Evolutionary conservation across 2,329 filamentous ascomycete genomes (phyloP).

Genomic region (Sarocladium kiliense): DNA sequence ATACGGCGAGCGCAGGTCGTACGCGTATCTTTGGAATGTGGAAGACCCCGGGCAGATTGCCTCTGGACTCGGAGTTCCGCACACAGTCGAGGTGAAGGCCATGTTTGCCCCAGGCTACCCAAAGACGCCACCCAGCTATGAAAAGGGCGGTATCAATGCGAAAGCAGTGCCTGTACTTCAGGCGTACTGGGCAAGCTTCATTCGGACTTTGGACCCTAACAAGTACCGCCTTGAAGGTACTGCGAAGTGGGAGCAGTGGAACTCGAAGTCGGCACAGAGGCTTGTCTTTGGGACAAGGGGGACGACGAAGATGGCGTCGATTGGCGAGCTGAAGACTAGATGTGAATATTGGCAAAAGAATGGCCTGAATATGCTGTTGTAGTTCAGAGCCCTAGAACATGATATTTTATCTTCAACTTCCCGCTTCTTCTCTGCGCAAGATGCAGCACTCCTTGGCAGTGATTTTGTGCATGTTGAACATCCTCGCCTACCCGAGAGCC

Average conservation of each 20-base stretch:
- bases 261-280: conserved; percentile 20
- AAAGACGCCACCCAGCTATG: conserved; percentile 52
- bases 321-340: conserved; percentile 19
- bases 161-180: conserved; percentile 57
- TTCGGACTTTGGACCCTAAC: conserved; percentile 63
- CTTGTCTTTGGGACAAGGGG: conserved; percentile 35
- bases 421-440: no score
- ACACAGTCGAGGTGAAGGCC: conserved; percentile 61
- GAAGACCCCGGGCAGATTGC: conserved; percentile 48
- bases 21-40: conserved; percentile 68
- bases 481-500: no score
- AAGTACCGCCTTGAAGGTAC: conserved; percentile 23
- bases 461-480: no score
- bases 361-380: conserved; percentile 15
- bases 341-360: conserved; percentile 21
- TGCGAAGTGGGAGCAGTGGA: conserved; percentile 37
- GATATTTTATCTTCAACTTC: no score
- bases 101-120: conserved; percentile 62
- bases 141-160: conserved; percentile 44
- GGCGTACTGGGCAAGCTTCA: conserved; percentile 71
- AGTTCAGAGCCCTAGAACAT: no score
- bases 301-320: conserved; percentile 33
- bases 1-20: conserved; percentile 38
- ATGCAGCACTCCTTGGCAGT: no score
- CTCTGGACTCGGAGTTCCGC: conserved; percentile 57